Evolutionary conservation across 208 protist species (phyloP).

Genomic region (Tetramitus jugosus): DNA sequence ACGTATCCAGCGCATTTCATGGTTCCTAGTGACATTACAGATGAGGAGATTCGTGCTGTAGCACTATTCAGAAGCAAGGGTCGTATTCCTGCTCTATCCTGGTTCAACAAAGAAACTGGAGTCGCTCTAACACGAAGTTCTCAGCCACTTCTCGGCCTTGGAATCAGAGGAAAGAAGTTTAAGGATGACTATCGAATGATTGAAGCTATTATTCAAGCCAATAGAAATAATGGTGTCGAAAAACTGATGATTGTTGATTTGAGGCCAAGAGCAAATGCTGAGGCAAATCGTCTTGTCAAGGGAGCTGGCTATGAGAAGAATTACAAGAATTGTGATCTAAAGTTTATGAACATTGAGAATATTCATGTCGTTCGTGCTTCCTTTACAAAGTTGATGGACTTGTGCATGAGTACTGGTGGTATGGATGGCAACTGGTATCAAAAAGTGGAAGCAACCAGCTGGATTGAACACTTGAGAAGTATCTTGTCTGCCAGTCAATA

Average conservation of each 20-base stretch:
- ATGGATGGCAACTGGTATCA: not conserved
- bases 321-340: slow-evolving; percentile 35
- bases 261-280: slow-evolving; percentile 39
- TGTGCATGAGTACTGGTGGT: slow-evolving; percentile 25
- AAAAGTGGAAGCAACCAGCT: slow-evolving; percentile 32
- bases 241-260: slow-evolving; percentile 43
- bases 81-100: slow-evolving; percentile 63
- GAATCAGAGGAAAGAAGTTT: slow-evolving; percentile 33
- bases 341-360: slow-evolving; percentile 47
- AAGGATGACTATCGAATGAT: not conserved
- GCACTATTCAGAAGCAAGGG: slow-evolving; percentile 48
- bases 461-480: slow-evolving; percentile 40
- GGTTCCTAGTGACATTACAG: not conserved
- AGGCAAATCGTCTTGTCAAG: slow-evolving; percentile 30
- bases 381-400: slow-evolving; percentile 25
- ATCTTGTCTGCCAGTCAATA: slow-evolving; percentile 11
- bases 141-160: slow-evolving; percentile 58
- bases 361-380: slow-evolving; percentile 49
- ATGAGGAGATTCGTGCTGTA: not conserved
- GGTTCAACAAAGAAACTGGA: slow-evolving; percentile 45
- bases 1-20: not conserved
- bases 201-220: slow-evolving; percentile 1
- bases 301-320: slow-evolving; percentile 44
- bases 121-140: slow-evolving; percentile 51
- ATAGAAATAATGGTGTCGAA: not conserved